Base-by-base conservation (phyloP, 768 basidiomycete genomes). In the Paxillus involutus region DNA sequence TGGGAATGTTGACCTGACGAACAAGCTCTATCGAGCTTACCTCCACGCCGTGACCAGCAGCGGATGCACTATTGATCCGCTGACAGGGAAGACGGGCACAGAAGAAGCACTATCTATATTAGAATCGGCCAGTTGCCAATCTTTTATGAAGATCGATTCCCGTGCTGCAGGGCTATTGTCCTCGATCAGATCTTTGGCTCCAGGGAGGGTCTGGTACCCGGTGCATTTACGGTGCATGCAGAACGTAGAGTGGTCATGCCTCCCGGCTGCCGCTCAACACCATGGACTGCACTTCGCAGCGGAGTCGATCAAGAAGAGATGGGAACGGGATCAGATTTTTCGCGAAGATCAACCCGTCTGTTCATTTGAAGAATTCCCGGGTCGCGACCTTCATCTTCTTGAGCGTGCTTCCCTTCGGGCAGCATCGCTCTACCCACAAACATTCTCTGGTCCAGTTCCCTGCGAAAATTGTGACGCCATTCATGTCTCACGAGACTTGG, bases 1-100 rank as follows among this genome's bases (percentile, higher is more conserved):
- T 2, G 64, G 67, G 4, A 59, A 63, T 40, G 51, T 40, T 3
- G 64, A 51, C 12, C 44, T 70, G 35, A 48, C 30, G 1, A 63
- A 60, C 49, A 56, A 51, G 30, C 63, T 75, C 13, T 75, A 67
- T 55, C 69, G 63, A 44, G 65, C 70, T 3, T 73, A 75, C 41
- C 63, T 81, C 6, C 80, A 81, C 51, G 72, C 73, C 7, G 44
- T 74, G 16, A 79, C 73, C 0, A 73, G 73, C 30, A 67, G 69
- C 39, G 42, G 55, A n/a, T 65, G 64, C 26, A 60, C 74, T 3
- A 66, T 70, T 1, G 80, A 81, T 58, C 76, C 77, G 0, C 62
- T 81, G 37, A 76, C 73, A 0, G 55, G 56, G 2, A 70, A 72
- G 14, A 77, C 74, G 0, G 80, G 80, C 10, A 67, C 70, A 3